Evolutionary conservation across 139 green algal genomes (phyloP), one percentile per base, ranked within the genome.

Genomic region (Picochlorum sp.): DNA sequence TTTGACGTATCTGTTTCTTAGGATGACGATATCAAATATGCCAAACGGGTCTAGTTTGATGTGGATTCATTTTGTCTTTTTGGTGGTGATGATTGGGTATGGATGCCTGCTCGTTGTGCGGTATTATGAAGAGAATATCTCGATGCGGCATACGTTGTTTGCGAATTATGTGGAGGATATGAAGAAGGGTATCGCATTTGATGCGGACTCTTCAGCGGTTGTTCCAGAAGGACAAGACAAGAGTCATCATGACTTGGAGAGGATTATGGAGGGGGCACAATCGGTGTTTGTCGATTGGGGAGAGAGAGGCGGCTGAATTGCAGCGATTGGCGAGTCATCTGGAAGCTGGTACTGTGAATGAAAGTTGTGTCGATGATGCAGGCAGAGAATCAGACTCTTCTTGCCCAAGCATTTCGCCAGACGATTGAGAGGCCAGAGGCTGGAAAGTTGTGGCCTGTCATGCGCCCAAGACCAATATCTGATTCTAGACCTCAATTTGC

Each of bases 1-100:
- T 52, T 32, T 65, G 20, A 65, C 58, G 13, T 45, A 50, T 58
- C 6, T 54, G 14, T 66, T 66, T 20, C 24, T 56, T 24, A n/a
- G 32, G 20, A 66, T 66, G 61, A 66, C 61, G 20, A 57, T 66
- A 49, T 66, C 61, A 6, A 66, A 66, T 32, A 66, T 66, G 10
- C 21, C 15, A 56, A 56, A 56, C 23, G 37, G 37, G 21, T 66
- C 61, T 32, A 0, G 2, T 41, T 23, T 66, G 14, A 20, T 66
- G 14, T 66, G 61, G 61, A 15, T 66, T 23, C 61, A 66, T 32
- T 66, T 52, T 57, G 34, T 54, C 13, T 56, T 66, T 18, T 45
- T 66, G 16, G n/a, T 66, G 10, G 4, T 66, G 13, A 49, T 66
- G n/a, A 45, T 66, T 18, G 13, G 15, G 3, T 66, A 26, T 15